Base-by-base conservation (phyloP, 2,329 filamentous ascomycete genomes). In the Aspergillus spinulosporus region DNA sequence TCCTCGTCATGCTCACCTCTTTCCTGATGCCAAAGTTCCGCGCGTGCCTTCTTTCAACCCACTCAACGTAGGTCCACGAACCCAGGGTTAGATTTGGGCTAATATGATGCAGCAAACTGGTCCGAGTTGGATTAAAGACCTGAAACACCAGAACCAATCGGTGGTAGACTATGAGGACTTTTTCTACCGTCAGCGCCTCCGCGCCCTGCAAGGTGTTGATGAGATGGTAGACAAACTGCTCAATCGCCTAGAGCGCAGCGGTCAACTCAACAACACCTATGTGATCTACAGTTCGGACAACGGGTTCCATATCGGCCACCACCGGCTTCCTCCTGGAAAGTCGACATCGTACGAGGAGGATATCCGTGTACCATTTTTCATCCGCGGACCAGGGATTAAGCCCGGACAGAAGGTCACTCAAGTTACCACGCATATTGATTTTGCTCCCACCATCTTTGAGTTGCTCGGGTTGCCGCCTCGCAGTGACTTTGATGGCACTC, bases 1-100 rank as follows among this genome's bases (percentile, higher is more conserved):
- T 0, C 74, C 83, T 42, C 77, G 86, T 43, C 87, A 91, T 59
- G 74, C 78, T 40, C 71, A 87, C 65, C 76, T 89, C 0, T 90
- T 90, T 66, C 68, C 78, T 2, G 78, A 83, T 15, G 77, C 74
- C 0, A 79, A 75, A 26, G 80, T 88, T 0, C 87, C 87, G 0
- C 77, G 87, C 3, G 84, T 81, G 1, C 74, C 76, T 0, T 52
- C 37, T n/a, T 48, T 42, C 5, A 34, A 46, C 4, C 49, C 14
- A 42, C 15, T 39, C 26, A 45, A 49, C 11, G 31, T 51, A 49
- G 21, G 43, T 3, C 5, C 46, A 5, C 26, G 5, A 31, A 26
- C 8, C 44, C 43, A 54, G 11, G n/a, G 5, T 15, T 6, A 43
- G 12, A 14, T 76, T 39, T 59, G 85, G 82, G 83, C 82, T 82